Evolutionary conservation across 2,329 filamentous ascomycete species (phyloP).

Genomic region (Tolypocladium sp.): DNA sequence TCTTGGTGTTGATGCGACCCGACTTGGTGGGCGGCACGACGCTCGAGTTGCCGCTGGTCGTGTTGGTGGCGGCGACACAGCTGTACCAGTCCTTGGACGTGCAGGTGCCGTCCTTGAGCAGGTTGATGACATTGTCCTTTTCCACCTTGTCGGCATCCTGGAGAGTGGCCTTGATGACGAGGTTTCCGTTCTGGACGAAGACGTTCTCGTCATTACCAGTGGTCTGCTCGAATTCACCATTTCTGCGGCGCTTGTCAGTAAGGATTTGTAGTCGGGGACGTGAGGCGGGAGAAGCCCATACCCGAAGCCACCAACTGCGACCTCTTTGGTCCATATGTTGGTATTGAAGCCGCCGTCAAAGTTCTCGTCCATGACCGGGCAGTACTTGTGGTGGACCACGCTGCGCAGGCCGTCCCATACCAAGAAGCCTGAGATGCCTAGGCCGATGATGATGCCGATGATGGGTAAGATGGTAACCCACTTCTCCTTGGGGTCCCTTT

Average conservation of each 20-base stretch:
- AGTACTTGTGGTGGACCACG: conserved; percentile 69
- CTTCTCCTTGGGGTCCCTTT: conserved; percentile 69
- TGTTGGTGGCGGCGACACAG: conserved; percentile 67
- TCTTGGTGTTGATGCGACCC: conserved; percentile 67
- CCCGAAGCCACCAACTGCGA: conserved; percentile 68
- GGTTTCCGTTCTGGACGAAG: conserved; percentile 57
- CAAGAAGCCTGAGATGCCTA: conserved; percentile 59
- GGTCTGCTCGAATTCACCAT: conserved; percentile 74
- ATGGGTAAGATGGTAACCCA: conserved; percentile 78
- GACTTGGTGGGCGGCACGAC: conserved; percentile 72
- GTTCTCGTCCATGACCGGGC: conserved; percentile 55
- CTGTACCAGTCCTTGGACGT: conserved; percentile 45
- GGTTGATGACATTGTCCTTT: conserved; percentile 58
- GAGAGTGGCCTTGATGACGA: conserved; percentile 70
- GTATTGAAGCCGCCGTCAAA: conserved; percentile 51
- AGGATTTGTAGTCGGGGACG: background rate
- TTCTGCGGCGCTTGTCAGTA: conserved; percentile 35
- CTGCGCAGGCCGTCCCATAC: conserved; percentile 66
- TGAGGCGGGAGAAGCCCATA: conserved; percentile 29
- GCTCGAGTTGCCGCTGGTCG: conserved; percentile 57
- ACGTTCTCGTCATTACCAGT: conserved; percentile 66
- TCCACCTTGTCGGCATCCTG: conserved; percentile 60
- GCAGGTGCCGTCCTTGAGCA: conserved; percentile 57
- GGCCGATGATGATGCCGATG: conserved; percentile 59
- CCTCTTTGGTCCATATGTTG: conserved; percentile 64